Evolutionary conservation across 352 stramenopile species (phyloP).

Genomic region (Pythium sp.): DNA sequence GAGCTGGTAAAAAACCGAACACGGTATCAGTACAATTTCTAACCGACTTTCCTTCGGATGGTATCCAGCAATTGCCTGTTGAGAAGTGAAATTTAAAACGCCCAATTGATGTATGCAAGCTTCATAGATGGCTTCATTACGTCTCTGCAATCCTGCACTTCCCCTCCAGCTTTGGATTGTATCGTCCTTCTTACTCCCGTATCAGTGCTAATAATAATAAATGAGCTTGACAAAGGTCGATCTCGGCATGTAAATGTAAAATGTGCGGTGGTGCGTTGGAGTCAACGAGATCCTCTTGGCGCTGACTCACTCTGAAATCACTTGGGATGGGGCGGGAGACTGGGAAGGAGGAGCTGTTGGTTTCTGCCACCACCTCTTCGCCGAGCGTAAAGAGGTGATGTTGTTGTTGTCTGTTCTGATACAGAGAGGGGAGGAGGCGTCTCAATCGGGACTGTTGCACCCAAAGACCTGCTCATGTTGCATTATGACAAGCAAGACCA

Average conservation of each 20-base stretch:
- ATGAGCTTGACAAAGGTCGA: neutral
- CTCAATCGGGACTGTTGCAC: constrained; percentile 3
- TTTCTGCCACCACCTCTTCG: neutral
- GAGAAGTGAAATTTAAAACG: too few species aligned
- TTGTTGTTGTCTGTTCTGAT: neutral
- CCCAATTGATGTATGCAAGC: neutral
- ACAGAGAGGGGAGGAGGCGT: neutral
- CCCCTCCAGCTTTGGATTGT: neutral
- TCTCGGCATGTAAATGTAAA: neutral
- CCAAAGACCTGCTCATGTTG: constrained; percentile 11
- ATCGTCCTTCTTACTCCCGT: neutral
- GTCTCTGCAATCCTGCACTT: neutral
- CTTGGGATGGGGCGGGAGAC: too few species aligned
- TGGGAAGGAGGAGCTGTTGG: neutral
- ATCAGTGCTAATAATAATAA: neutral
- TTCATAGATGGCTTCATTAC: neutral
- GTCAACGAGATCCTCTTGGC: neutral
- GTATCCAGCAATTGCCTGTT: neutral
- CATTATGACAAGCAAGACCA: neutral
- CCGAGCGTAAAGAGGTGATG: neutral
- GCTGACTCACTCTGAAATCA: neutral
- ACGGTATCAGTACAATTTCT: too few species aligned
- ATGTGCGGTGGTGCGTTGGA: neutral
- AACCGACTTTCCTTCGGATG: too few species aligned
- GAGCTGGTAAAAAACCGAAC: too few species aligned